phyloP scores from a whole-genome alignment of 805 yeast genomes.

The Lipomyces starkeyi region DNA sequence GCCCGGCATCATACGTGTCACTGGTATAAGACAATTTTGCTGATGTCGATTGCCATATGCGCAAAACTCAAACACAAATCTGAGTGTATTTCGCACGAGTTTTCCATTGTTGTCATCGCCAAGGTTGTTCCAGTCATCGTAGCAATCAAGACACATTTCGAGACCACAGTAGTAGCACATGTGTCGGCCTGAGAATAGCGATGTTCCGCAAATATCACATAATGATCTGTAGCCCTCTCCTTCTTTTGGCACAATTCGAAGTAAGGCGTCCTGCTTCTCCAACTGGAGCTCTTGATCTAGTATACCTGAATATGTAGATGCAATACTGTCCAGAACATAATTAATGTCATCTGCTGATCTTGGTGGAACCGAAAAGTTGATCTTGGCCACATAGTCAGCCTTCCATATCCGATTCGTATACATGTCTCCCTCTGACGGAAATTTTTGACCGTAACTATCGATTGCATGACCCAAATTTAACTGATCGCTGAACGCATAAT shows the following conservation, averaged over 20 bases:
- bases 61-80: slow-evolving; percentile 34
- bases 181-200: slow-evolving; percentile 29
- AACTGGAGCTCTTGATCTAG: slow-evolving; percentile 23
- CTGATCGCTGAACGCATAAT: slow-evolving; percentile 26
- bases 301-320: slow-evolving; percentile 12
- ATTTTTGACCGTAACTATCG: not conserved
- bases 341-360: slow-evolving; percentile 11
- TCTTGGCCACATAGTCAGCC: not conserved
- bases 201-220: slow-evolving; percentile 36
- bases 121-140: slow-evolving; percentile 28
- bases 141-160: slow-evolving; percentile 35
- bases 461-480: not conserved
- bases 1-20: slow-evolving; percentile 25
- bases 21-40: slow-evolving; percentile 23
- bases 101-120: slow-evolving; percentile 20
- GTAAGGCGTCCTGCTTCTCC: slow-evolving; percentile 16
- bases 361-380: slow-evolving; percentile 23
- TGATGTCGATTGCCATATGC: slow-evolving; percentile 33
- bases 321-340: slow-evolving; percentile 24
- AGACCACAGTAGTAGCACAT: slow-evolving; percentile 38
- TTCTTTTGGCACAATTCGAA: slow-evolving; percentile 32
- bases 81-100: slow-evolving; percentile 29
- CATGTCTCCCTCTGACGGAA: slow-evolving; percentile 2
- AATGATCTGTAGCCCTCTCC: slow-evolving; percentile 31
- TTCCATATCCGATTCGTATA: slow-evolving; percentile 8